A percentile compares a stretch with the other conserved stretches of the same genome.
phyloP scores from a whole-genome alignment of 352 stramenopile genomes.

The Phytophthora agathidicida region DNA sequence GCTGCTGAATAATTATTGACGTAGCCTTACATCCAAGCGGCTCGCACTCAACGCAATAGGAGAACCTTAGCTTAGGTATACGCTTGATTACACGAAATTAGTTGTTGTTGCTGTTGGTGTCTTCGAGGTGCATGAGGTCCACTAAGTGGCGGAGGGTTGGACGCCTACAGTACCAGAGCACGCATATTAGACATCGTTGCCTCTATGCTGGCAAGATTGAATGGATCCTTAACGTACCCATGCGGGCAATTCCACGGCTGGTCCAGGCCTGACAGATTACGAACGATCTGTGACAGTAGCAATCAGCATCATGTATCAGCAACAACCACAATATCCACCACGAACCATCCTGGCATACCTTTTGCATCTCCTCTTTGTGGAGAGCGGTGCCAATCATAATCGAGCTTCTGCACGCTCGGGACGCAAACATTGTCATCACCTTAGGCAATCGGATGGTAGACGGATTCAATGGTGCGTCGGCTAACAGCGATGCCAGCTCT shows the following conservation, averaged over 20 bases:
- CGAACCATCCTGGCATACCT: conserved; percentile 46
- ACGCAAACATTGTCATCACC: conserved; percentile 97
- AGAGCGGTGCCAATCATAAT: conserved; percentile 98
- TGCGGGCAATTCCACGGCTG: conserved; percentile 97
- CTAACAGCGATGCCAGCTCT: conserved; percentile 86
- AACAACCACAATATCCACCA: not conserved
- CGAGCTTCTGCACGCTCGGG: conserved; percentile 92
- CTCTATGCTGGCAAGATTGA: not conserved
- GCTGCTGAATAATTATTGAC: conserved; percentile 33
- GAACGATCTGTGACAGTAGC: conserved; percentile 64
- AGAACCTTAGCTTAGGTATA: conserved; percentile 10
- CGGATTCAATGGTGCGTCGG: conserved; percentile 61
- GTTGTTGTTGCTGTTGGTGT: conserved; percentile 25
- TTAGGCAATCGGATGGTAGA: conserved; percentile 91
- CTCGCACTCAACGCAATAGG: conserved; percentile 8
- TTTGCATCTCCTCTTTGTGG: conserved; percentile 92
- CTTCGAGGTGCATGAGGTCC: conserved; percentile 52
- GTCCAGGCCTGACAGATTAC: conserved; percentile 90
- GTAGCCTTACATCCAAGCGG: conserved; percentile 27
- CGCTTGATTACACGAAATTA: conserved; percentile 19
- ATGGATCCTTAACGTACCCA: conserved; percentile 51
- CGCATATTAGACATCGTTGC: not conserved
- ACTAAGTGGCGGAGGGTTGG: conserved; percentile 83
- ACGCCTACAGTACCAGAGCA: conserved; percentile 35
- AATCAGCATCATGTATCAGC: not conserved